A percentile compares a stretch with the other conserved stretches of the same genome.
These are phyloP conservation scores for Pichia sp. DNA, from an alignment of 1,139 yeast genomes.

Conservation along the genomic window DNA sequence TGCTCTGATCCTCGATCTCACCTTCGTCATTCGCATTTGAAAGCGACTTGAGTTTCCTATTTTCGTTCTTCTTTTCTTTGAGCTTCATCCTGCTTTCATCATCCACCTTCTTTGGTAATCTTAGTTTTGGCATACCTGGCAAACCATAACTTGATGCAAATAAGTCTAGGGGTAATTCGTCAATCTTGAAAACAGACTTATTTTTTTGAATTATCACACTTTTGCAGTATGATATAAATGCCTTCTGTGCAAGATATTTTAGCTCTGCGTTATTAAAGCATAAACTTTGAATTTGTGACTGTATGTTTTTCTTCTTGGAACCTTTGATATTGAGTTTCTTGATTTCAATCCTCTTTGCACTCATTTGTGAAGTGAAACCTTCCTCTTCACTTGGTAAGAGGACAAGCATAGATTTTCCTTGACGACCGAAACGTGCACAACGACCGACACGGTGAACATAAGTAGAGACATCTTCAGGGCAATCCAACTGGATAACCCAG, in stretches of 20 bases:
- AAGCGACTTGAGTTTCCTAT: slow-evolving; percentile 60
- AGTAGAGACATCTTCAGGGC: slow-evolving; percentile 94
- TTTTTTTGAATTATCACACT: slow-evolving; percentile 85
- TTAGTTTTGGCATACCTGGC: slow-evolving; percentile 94
- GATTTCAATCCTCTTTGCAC: slow-evolving; percentile 61
- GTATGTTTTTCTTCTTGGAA: slow-evolving; percentile 71
- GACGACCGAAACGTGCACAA: slow-evolving; percentile 88
- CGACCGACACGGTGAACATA: slow-evolving; percentile 97
- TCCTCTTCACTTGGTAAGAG: slow-evolving; percentile 80
- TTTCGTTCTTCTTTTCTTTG: slow-evolving; percentile 76
- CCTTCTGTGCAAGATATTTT: slow-evolving; percentile 91
- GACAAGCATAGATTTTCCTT: slow-evolving; percentile 81
- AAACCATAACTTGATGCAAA: slow-evolving; percentile 86
- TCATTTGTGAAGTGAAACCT: slow-evolving; percentile 64
- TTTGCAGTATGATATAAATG: slow-evolving; percentile 84
- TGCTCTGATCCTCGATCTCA: slow-evolving; percentile 40
- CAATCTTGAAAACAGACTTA: slow-evolving; percentile 75
- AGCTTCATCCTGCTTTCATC: slow-evolving; percentile 38
- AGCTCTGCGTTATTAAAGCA: slow-evolving; percentile 90
- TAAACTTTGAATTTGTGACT: slow-evolving; percentile 80
- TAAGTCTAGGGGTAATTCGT: slow-evolving; percentile 71
- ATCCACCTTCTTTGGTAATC: slow-evolving; percentile 44
- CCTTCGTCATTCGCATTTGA: slow-evolving; percentile 65
- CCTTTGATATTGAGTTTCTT: slow-evolving; percentile 71
- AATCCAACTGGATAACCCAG: slow-evolving; percentile 95